Conservation (phyloP, 345 rosid species). For the Kandelia obovata region DNA sequence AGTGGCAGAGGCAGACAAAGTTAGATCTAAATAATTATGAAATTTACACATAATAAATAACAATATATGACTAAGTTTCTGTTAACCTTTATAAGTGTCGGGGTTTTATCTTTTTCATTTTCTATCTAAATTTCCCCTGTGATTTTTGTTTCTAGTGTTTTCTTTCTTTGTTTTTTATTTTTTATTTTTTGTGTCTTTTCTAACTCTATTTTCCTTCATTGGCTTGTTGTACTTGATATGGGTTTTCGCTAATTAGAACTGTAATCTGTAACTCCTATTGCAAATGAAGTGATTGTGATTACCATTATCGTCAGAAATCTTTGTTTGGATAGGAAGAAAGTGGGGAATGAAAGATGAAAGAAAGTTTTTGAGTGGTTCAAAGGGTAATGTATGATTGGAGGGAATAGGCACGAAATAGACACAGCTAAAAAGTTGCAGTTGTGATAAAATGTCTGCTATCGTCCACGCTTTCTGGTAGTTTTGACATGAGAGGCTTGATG, state of each 20-base stretch:
- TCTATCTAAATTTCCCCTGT: not conserved
- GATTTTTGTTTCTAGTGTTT: not conserved
- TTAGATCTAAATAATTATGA: not conserved
- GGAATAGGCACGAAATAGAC: slow-evolving; percentile 2
- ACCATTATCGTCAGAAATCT: not conserved
- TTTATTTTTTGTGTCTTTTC: not conserved
- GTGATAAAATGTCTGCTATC: slow-evolving; percentile 16
- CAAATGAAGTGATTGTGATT: slow-evolving; percentile 1
- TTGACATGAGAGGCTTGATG: not conserved
- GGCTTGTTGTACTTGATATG: slow-evolving; percentile 9
- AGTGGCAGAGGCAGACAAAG: slow-evolving; percentile 18
- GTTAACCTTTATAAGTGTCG: not conserved
- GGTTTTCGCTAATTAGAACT: slow-evolving; percentile 7
- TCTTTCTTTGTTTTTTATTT: not conserved
- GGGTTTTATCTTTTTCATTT: not conserved
- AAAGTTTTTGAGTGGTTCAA: not conserved
- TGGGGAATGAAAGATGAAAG: not conserved
- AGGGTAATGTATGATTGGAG: not conserved
- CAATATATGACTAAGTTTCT: slow-evolving; percentile 5
- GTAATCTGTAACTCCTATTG: slow-evolving; percentile 4
- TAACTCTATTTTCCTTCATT: not conserved
- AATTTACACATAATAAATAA: not conserved
- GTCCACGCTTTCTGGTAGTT: not conserved
- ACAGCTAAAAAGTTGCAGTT: slow-evolving; percentile 10
- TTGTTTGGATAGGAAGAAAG: not conserved